Evolutionary conservation across 768 basidiomycete species (phyloP).

Genomic region (Russula abietina): DNA sequence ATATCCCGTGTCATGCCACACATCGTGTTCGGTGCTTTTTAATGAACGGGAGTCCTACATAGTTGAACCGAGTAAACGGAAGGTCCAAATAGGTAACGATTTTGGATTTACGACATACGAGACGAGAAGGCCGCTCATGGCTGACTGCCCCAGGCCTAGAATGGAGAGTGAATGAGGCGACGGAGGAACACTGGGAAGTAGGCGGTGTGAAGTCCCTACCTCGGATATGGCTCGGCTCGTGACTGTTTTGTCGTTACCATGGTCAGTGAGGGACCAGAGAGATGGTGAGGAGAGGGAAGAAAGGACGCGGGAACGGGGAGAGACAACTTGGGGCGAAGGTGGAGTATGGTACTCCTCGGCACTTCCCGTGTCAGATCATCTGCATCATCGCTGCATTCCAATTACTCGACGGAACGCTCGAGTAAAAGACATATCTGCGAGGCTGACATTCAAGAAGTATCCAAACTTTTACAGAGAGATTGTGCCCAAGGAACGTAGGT

Average conservation of each 20-base stretch:
- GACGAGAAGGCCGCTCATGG: constrained; percentile 16
- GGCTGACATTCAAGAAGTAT: constrained; percentile 16
- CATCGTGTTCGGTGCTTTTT: constrained; percentile 6
- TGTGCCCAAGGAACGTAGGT: constrained; percentile 16
- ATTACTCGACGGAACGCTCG: constrained; percentile 8
- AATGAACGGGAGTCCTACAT: constrained; percentile 6
- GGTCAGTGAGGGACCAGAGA: neutral
- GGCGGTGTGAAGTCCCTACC: constrained; percentile 10
- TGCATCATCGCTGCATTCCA: constrained; percentile 12
- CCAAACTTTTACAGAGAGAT: constrained; percentile 14
- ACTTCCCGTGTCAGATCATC: constrained; percentile 15
- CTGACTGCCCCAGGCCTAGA: constrained; percentile 18
- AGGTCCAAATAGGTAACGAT: constrained; percentile 1
- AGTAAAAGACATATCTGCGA: constrained; percentile 11
- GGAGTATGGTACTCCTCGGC: constrained; percentile 9
- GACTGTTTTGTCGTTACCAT: constrained; percentile 21
- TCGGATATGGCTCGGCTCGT: constrained; percentile 11
- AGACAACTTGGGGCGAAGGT: constrained; percentile 1
- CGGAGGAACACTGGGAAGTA: constrained; percentile 4
- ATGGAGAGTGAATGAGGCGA: constrained; percentile 18
- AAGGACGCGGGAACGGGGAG: constrained; percentile 2
- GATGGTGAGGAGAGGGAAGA: constrained; percentile 13
- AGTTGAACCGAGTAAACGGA: constrained; percentile 2
- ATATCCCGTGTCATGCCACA: constrained; percentile 8
- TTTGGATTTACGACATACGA: constrained; percentile 17